A percentile compares a stretch with the other conserved stretches of the same genome.
These are phyloP conservation scores for Ganoderma lucidum DNA, from an alignment of 1,284 basidiomycete species.

Conservation along the genomic window DNA sequence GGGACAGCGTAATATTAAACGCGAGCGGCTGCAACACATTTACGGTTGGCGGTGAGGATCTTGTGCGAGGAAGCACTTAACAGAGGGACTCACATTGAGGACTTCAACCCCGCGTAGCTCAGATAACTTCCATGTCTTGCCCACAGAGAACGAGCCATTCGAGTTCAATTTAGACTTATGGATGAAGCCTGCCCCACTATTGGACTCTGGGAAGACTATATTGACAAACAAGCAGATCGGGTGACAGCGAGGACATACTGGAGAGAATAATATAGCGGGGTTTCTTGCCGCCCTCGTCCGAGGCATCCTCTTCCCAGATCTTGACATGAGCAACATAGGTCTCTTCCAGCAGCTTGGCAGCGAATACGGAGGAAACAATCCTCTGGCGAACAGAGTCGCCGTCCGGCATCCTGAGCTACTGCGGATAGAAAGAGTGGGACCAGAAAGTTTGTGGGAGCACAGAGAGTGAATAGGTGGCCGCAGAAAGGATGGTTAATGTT, in stretches of 20 bases:
- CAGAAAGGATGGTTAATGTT: background rate
- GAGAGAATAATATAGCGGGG: conserved; percentile 89
- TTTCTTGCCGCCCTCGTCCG: conserved; percentile 75
- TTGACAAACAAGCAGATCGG: conserved; percentile 23
- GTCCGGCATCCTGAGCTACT: conserved; percentile 58
- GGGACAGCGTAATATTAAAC: conserved; percentile 84
- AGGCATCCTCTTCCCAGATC: conserved; percentile 84
- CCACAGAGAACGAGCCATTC: conserved; percentile 95
- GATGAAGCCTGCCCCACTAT: conserved; percentile 73
- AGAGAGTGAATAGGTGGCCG: background rate
- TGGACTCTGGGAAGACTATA: conserved; percentile 58
- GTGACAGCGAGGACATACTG: conserved; percentile 61
- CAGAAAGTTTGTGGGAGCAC: background rate
- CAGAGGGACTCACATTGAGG: conserved; percentile 50
- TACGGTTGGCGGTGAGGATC: background rate
- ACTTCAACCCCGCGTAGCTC: conserved; percentile 87
- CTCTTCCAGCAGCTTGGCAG: conserved; percentile 77
- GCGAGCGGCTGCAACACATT: conserved; percentile 42
- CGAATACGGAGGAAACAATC: conserved; percentile 87
- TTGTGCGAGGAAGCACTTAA: background rate
- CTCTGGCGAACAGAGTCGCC: conserved; percentile 61
- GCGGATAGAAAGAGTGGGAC: background rate
- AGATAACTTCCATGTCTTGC: conserved; percentile 93
- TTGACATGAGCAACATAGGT: conserved; percentile 87
- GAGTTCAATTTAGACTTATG: conserved; percentile 98